phyloP scores from a whole-genome alignment of 371 early-diverging fungal genomes.

The Umbelopsis sp. region DNA sequence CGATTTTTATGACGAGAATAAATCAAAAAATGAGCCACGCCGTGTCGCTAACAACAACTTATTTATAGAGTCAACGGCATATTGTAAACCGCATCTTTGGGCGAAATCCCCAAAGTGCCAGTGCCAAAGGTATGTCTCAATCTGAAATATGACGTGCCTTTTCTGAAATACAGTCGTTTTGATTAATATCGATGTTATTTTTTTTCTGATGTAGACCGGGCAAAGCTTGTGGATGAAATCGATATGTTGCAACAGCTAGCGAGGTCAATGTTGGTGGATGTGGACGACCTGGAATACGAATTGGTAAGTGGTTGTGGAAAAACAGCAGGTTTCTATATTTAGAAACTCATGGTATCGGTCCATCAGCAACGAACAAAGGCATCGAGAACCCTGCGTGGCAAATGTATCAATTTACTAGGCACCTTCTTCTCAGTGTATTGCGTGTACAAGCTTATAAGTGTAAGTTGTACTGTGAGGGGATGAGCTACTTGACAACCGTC shows the following conservation, averaged over 20 bases:
- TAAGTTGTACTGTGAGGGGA: constrained; percentile 32
- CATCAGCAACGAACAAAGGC: constrained; percentile 66
- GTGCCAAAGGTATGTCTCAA: not conserved
- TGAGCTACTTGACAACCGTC: not conserved
- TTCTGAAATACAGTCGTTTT: too few relatives aligned
- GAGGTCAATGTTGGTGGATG: constrained; percentile 38
- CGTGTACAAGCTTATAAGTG: constrained; percentile 82
- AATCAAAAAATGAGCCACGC: not conserved
- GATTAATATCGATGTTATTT: too few relatives aligned
- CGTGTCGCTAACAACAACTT: not conserved
- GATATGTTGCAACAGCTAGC: constrained; percentile 37
- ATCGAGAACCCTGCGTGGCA: constrained; percentile 78
- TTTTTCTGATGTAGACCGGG: not conserved
- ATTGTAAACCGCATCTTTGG: not conserved
- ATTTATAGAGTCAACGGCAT: not conserved
- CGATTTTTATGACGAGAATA: too few relatives aligned
- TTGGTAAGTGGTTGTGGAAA: constrained; percentile 20
- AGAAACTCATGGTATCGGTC: constrained; percentile 58
- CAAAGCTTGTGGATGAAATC: constrained; percentile 34
- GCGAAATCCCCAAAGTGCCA: not conserved
- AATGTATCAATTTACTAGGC: constrained; percentile 75
- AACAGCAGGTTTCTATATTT: not conserved
- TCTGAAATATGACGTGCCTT: too few relatives aligned
- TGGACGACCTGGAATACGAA: constrained; percentile 40
- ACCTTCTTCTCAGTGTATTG: constrained; percentile 88